A percentile compares a stretch with the other conserved stretches of the same genome.
Evolutionary conservation across 768 basidiomycete species (phyloP).

Genomic region (Tulasnella sp.): DNA sequence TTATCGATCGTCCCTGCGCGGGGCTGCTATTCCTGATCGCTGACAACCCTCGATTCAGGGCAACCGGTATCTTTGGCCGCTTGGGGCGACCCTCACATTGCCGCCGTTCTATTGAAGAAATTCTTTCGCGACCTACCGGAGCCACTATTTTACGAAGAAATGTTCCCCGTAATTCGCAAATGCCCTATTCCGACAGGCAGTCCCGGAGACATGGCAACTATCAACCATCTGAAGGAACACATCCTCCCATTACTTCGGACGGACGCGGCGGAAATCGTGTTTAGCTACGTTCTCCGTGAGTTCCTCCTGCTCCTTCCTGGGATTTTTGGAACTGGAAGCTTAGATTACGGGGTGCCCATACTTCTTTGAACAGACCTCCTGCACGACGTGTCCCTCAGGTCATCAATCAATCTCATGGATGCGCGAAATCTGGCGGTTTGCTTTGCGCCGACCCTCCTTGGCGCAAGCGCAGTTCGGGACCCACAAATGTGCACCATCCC

Average conservation of each 20-base stretch:
- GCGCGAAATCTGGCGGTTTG: constrained; percentile 76
- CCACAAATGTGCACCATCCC: constrained; percentile 65
- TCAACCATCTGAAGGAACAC: constrained; percentile 59
- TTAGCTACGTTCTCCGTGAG: constrained; percentile 62
- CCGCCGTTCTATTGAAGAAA: constrained; percentile 80
- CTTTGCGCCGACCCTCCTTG: constrained; percentile 68
- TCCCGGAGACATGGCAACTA: constrained; percentile 47
- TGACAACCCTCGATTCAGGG: constrained; percentile 35
- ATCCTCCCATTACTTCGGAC: constrained; percentile 51
- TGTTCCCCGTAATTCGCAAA: constrained; percentile 56
- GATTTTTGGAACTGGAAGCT: constrained; percentile 14
- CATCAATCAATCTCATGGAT: constrained; percentile 68
- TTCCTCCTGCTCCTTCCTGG: constrained; percentile 16
- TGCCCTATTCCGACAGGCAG: constrained; percentile 56
- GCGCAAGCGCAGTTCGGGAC: constrained; percentile 59
- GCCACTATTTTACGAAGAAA: constrained; percentile 63
- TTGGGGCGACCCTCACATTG: constrained; percentile 70
- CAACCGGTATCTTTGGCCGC: constrained; percentile 70
- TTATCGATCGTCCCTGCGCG: not conserved
- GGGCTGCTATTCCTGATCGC: not conserved
- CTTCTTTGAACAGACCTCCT: constrained; percentile 49
- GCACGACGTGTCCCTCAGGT: constrained; percentile 66
- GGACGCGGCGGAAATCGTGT: constrained; percentile 40
- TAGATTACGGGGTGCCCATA: not conserved
- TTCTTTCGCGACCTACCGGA: constrained; percentile 73